Evolutionary conservation across 2,329 filamentous ascomycete genomes (phyloP).

Genomic region (Pyrenophora graminea): DNA sequence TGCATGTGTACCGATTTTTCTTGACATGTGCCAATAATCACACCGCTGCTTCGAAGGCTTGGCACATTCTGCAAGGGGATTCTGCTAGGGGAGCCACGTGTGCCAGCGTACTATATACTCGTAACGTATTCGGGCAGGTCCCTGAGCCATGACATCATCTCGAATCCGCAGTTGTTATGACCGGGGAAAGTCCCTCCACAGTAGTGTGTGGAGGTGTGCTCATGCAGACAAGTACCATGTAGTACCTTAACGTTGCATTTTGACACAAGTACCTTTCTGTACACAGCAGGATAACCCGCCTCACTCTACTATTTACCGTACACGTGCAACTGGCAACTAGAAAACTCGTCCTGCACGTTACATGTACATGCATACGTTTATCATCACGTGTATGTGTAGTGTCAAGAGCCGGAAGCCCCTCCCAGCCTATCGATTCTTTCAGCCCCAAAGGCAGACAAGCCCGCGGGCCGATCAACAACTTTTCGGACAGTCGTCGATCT

Average conservation of each 20-base stretch:
- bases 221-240: too few relatives aligned
- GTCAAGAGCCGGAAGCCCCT: not conserved
- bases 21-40: not conserved
- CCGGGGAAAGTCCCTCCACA: too few relatives aligned
- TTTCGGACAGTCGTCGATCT: not conserved
- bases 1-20: not conserved
- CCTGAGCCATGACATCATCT: not conserved
- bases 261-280: too few relatives aligned
- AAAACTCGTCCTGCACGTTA: too few relatives aligned
- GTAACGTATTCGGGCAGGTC: not conserved
- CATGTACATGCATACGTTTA: too few relatives aligned
- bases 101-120: not conserved
- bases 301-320: too few relatives aligned
- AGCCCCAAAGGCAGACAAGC: not conserved
- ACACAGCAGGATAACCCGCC: too few relatives aligned
- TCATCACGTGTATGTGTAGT: conserved; percentile 3
- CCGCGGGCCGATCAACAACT: conserved; percentile 1
- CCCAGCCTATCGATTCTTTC: not conserved
- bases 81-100: not conserved
- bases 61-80: not conserved
- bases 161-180: too few relatives aligned
- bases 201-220: too few relatives aligned
- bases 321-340: too few relatives aligned
- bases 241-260: too few relatives aligned
- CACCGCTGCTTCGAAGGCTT: conserved; percentile 3